These are phyloP conservation scores for Schwanniomyces vanrijiae DNA, from an alignment of 805 yeast species.

Conservation along the genomic window DNA sequence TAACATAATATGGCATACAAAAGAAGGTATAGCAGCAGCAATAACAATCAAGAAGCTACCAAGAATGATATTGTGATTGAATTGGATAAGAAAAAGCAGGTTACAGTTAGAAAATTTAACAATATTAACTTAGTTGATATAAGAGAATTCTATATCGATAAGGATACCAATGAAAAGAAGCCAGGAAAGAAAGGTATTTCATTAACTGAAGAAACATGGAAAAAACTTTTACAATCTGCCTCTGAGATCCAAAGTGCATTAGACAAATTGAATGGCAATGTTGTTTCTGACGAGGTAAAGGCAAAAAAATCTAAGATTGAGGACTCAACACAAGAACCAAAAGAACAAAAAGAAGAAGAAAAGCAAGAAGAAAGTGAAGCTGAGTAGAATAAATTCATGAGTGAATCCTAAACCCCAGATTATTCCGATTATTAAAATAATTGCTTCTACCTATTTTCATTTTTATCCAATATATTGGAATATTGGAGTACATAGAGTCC, in stretches of 20 bases:
- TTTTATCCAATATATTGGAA: too few relatives aligned
- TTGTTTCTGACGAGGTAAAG: slow-evolving; percentile 6
- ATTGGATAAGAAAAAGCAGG: slow-evolving; percentile 52
- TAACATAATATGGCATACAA: slow-evolving; percentile 13
- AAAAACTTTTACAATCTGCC: slow-evolving; percentile 42
- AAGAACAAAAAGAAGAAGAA: slow-evolving; percentile 4
- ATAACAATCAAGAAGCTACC: not conserved
- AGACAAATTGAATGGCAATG: slow-evolving; percentile 26
- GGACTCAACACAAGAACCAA: not conserved
- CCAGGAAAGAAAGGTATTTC: slow-evolving; percentile 85
- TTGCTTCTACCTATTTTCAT: too few relatives aligned
- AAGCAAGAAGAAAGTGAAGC: slow-evolving; percentile 7
- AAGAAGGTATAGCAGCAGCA: slow-evolving; percentile 4
- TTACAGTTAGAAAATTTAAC: slow-evolving; percentile 72
- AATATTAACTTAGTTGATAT: slow-evolving; percentile 72
- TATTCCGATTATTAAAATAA: too few relatives aligned
- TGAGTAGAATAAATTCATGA: not conserved
- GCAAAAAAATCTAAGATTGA: slow-evolving; percentile 4
- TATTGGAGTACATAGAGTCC: too few relatives aligned
- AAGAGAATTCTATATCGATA: slow-evolving; percentile 68
- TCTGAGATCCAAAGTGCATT: slow-evolving; percentile 54
- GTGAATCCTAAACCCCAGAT: too few relatives aligned
- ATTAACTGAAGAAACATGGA: slow-evolving; percentile 58
- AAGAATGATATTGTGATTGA: slow-evolving; percentile 19
- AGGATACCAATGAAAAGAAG: slow-evolving; percentile 56